Evolutionary conservation across 306 rosid genomes (phyloP).

Genomic region (Vicia faba): DNA sequence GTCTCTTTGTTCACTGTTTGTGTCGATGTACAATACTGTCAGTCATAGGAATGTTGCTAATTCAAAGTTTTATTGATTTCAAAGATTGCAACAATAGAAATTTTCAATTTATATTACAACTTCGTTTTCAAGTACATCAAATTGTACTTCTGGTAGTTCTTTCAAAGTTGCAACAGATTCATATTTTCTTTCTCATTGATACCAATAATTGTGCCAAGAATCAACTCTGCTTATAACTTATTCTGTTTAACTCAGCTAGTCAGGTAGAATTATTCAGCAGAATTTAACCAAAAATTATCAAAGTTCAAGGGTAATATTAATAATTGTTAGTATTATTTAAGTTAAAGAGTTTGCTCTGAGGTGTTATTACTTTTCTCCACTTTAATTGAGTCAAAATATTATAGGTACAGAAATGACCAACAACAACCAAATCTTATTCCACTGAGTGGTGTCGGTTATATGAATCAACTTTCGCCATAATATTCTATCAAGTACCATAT

Average conservation of each 20-base stretch:
- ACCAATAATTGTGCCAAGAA: background rate
- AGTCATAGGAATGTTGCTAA: background rate
- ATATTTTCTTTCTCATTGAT: background rate
- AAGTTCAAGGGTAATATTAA: background rate
- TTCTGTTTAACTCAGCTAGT: background rate
- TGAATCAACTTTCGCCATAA: too few relatives aligned
- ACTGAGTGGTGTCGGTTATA: too few relatives aligned
- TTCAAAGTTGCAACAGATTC: background rate
- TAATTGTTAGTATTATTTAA: background rate
- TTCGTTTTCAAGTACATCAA: slow-evolving; percentile 1
- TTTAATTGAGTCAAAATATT: too few relatives aligned
- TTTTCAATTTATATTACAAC: slow-evolving; percentile 16
- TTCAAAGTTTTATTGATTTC: slow-evolving; percentile 21
- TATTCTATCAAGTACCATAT: too few relatives aligned
- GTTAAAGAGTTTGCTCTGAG: too few relatives aligned
- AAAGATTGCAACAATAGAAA: background rate
- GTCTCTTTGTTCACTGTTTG: slow-evolving; percentile 1
- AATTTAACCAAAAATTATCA: background rate
- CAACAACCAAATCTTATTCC: too few relatives aligned
- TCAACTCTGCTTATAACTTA: slow-evolving; percentile 1
- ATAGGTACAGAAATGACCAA: too few relatives aligned
- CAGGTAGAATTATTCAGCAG: slow-evolving; percentile 8
- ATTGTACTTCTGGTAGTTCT: background rate
- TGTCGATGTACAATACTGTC: slow-evolving; percentile 16
- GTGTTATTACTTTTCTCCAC: too few relatives aligned